A percentile compares a stretch with the other conserved stretches of the same genome.
phyloP scores from a whole-genome alignment of 768 basidiomycete genomes.

The Daedaleopsis nitida region DNA sequence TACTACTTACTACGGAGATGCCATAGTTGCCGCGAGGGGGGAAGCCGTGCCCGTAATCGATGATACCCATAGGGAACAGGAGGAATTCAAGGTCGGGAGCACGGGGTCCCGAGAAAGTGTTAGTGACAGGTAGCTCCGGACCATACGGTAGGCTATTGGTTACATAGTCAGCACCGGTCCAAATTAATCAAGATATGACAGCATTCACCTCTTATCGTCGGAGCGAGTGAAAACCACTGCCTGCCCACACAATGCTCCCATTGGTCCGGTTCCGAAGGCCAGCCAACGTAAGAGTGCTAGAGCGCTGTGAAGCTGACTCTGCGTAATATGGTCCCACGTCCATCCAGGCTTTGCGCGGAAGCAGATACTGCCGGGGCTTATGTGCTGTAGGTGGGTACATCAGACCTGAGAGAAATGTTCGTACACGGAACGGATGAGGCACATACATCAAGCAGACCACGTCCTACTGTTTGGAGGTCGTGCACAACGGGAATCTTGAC shows the following conservation, averaged over 20 bases:
- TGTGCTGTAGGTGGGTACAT: conserved; percentile 48
- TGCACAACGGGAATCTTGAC: conserved; percentile 45
- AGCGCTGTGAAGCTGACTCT: conserved; percentile 7
- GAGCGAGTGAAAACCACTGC: conserved; percentile 3
- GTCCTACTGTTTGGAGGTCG: conserved; percentile 59
- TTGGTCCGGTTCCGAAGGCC: not conserved
- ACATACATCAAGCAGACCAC: conserved; percentile 52
- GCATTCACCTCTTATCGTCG: not conserved
- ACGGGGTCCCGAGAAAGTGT: not conserved
- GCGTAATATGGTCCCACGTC: conserved; percentile 59
- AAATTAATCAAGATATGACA: not conserved
- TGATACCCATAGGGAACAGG: not conserved
- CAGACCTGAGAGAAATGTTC: conserved; percentile 37
- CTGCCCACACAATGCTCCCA: not conserved
- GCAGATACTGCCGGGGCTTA: conserved; percentile 36
- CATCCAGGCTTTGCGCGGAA: conserved; percentile 49
- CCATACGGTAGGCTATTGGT: not conserved
- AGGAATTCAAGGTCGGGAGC: conserved; percentile 2
- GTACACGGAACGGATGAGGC: not conserved
- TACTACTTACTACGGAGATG: not conserved
- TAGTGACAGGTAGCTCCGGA: not conserved
- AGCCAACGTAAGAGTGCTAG: conserved; percentile 9
- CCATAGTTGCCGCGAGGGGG: not conserved
- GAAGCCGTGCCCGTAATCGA: not conserved
- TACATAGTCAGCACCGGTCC: not conserved